A percentile compares a stretch with the other conserved stretches of the same genome.
These are phyloP conservation scores for Acanthochlamys bracteata DNA, from an alignment of 106 monocot genomes.

Conservation along the genomic window DNA sequence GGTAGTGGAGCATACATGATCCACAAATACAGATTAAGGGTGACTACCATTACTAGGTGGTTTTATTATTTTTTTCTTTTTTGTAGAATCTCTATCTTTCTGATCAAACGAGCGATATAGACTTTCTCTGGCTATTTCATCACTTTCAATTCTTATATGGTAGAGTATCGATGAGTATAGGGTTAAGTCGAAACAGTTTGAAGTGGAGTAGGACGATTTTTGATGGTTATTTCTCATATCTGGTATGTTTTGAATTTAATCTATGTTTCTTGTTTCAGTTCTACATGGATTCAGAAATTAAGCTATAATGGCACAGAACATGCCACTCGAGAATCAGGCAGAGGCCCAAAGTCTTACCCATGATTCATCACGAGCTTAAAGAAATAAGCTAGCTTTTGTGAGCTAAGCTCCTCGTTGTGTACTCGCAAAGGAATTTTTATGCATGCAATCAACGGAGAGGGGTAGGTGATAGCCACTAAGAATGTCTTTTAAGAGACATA, in stretches of 20 bases:
- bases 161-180: no score
- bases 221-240: no score
- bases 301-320: conserved; percentile 90
- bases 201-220: no score
- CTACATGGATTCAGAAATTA: conserved; percentile 84
- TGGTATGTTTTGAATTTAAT: not conserved
- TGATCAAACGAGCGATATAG: not conserved
- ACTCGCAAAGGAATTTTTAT: not conserved
- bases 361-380: conserved; percentile 18
- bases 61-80: not conserved
- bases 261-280: conserved; percentile 32
- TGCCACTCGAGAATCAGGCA: conserved; percentile 70
- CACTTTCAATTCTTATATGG: not conserved
- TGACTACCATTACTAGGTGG: conserved; percentile 32
- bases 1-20: conserved; percentile 65
- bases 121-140: not conserved
- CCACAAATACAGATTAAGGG: conserved; percentile 92
- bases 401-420: not conserved
- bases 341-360: conserved; percentile 29
- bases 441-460: not conserved
- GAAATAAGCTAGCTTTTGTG: not conserved
- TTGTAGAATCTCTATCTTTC: not conserved
- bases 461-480: not conserved
- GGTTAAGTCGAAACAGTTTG: no score
- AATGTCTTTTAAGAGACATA: not conserved